phyloP scores from a whole-genome alignment of 768 basidiomycete species.

The Russula griseocarnosa region DNA sequence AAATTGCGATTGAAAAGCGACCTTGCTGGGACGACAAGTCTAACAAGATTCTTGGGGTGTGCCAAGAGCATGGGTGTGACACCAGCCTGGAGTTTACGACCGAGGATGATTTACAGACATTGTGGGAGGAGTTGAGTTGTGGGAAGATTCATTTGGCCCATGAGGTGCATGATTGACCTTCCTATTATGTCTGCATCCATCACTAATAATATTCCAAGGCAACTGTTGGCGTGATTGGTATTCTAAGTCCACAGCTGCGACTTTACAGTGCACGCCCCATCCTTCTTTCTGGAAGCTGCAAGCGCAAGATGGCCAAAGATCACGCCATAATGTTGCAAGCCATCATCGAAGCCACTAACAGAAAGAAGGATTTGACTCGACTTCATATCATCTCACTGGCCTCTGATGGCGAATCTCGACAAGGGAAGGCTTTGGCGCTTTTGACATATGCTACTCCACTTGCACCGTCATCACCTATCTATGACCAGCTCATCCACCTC shows the following conservation, averaged over 20 bases:
- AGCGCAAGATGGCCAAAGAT: background rate
- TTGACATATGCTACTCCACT: background rate
- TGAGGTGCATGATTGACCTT: slow-evolving; percentile 1
- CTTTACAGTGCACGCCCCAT: slow-evolving; percentile 9
- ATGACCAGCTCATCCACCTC: background rate
- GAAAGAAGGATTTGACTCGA: no score
- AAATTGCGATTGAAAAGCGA: background rate
- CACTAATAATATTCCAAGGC: background rate
- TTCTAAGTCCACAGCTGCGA: background rate
- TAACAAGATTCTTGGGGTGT: slow-evolving; percentile 11
- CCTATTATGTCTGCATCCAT: no score
- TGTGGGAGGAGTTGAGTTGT: background rate
- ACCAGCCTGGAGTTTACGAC: background rate
- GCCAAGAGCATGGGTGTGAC: background rate
- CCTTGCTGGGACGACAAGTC: slow-evolving; percentile 5
- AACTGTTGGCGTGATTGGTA: slow-evolving; percentile 3
- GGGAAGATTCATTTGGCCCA: background rate
- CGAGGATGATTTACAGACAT: background rate
- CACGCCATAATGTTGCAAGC: background rate
- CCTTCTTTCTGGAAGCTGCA: slow-evolving; percentile 7
- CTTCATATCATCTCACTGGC: background rate
- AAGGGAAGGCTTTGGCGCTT: background rate
- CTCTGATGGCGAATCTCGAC: slow-evolving; percentile 1
- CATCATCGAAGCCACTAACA: background rate
- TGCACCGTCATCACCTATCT: background rate